These are phyloP conservation scores for Hygrophorus pudorinus DNA, from an alignment of 768 basidiomycete genomes.

Conservation along the genomic window DNA sequence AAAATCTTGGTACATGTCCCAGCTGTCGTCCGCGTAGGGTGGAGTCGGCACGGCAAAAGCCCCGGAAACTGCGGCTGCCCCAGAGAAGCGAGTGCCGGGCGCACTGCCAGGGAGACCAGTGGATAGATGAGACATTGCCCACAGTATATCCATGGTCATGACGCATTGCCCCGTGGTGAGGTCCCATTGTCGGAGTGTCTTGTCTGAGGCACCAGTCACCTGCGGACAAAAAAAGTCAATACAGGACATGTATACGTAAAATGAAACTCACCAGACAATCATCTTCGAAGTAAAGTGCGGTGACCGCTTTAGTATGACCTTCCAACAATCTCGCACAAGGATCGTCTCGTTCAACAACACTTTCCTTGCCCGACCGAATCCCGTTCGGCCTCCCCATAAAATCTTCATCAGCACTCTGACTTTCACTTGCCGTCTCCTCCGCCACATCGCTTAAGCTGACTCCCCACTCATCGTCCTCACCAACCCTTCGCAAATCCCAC, in stretches of 20 bases:
- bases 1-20: slow-evolving; percentile 95
- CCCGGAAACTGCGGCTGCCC: slow-evolving; percentile 45
- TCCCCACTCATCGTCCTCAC: slow-evolving; percentile 57
- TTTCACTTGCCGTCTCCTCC: slow-evolving; percentile 45
- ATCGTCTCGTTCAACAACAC: slow-evolving; percentile 32
- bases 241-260: slow-evolving; percentile 8
- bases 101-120: slow-evolving; percentile 28
- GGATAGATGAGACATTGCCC: slow-evolving; percentile 93
- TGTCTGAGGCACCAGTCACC: slow-evolving; percentile 98
- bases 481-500: slow-evolving; percentile 86
- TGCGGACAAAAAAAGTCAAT: slow-evolving; percentile 20
- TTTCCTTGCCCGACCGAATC: slow-evolving; percentile 29
- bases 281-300: slow-evolving; percentile 92
- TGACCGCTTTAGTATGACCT: slow-evolving; percentile 90
- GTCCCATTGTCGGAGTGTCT: slow-evolving; percentile 98
- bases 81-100: slow-evolving; percentile 36
- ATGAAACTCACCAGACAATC: slow-evolving; percentile 64
- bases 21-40: slow-evolving; percentile 80
- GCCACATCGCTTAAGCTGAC: slow-evolving; percentile 52
- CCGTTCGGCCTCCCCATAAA: slow-evolving; percentile 27
- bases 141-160: slow-evolving; percentile 98
- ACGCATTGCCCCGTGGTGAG: slow-evolving; percentile 95
- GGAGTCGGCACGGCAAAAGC: slow-evolving; percentile 78
- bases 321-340: slow-evolving; percentile 70
- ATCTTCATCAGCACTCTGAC: slow-evolving; percentile 35